Conservation (phyloP, 345 rosid species). For the Hibiscus trionum region DNA sequence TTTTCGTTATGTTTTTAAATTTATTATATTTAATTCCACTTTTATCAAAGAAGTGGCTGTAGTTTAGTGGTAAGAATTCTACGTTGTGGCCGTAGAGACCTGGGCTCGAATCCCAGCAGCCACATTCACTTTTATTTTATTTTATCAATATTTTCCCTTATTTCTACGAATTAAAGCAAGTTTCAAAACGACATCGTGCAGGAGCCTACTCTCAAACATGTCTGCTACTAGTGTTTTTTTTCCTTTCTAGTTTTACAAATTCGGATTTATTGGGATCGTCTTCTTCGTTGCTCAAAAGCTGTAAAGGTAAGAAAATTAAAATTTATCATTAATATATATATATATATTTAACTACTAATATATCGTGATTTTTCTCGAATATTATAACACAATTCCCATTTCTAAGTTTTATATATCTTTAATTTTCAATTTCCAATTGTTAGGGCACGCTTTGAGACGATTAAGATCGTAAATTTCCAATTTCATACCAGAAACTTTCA, state of each 20-base stretch:
- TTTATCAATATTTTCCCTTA: background rate
- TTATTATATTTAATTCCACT: too few species aligned
- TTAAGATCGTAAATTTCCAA: background rate
- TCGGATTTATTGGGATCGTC: background rate
- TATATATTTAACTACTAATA: too few species aligned
- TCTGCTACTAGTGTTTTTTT: background rate
- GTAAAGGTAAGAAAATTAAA: background rate
- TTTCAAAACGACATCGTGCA: background rate
- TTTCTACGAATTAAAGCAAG: too few species aligned
- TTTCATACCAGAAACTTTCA: background rate
- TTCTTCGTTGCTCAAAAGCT: background rate
- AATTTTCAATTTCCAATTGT: background rate
- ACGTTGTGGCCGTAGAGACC: slow-evolving; percentile 94
- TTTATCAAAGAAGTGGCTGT: slow-evolving; percentile 36
- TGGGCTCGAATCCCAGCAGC: slow-evolving; percentile 36
- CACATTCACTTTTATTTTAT: slow-evolving; percentile 17
- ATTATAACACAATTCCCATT: background rate
- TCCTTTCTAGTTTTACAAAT: too few species aligned
- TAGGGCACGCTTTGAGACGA: background rate
- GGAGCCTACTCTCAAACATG: background rate
- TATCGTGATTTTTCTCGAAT: too few species aligned
- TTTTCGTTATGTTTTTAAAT: too few species aligned
- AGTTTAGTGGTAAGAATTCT: slow-evolving; percentile 54
- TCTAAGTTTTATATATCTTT: background rate
- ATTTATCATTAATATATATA: too few species aligned